Percentiles rank a stretch among this genome's conserved stretches.
Conservation (phyloP, 805 yeast genomes). For the Wickerhamomyces tratensis region DNA sequence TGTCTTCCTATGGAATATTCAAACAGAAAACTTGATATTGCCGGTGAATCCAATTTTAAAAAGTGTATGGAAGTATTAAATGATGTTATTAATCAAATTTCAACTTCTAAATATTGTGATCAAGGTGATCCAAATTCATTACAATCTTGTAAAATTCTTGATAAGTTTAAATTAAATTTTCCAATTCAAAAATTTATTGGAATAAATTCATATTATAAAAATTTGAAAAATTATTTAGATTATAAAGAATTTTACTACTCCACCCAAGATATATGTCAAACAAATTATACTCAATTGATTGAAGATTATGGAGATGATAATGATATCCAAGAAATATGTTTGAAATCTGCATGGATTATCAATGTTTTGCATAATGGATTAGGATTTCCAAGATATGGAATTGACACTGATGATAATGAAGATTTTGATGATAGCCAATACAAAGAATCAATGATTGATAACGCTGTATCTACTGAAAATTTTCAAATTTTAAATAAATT, state of each 20-base stretch:
- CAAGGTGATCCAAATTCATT: constrained; percentile 9
- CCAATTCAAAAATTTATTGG: constrained; percentile 50
- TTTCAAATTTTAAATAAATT: constrained; percentile 36
- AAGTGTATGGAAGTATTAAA: constrained; percentile 38
- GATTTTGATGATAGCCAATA: no score
- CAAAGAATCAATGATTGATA: constrained; percentile 8
- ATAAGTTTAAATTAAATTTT: constrained; percentile 47
- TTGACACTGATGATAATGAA: constrained; percentile 20
- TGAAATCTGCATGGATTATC: constrained; percentile 50
- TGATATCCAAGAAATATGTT: constrained; percentile 40
- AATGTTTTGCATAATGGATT: constrained; percentile 49
- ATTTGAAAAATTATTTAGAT: constrained; percentile 36
- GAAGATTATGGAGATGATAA: constrained; percentile 17
- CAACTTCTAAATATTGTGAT: constrained; percentile 14
- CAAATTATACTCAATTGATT: constrained; percentile 8
- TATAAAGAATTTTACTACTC: constrained; percentile 28
- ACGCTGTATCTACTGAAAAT: constrained; percentile 20
- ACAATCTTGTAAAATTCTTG: constrained; percentile 41
- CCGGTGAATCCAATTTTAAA: constrained; percentile 43
- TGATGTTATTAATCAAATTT: constrained; percentile 27
- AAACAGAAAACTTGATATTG: constrained; percentile 17
- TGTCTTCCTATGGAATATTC: constrained; percentile 42
- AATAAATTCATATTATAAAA: constrained; percentile 62
- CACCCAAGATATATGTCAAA: constrained; percentile 37
- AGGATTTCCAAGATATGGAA: constrained; percentile 45